phyloP scores from a whole-genome alignment of 257 asterid species.

The Capsicum rhomboideum region DNA sequence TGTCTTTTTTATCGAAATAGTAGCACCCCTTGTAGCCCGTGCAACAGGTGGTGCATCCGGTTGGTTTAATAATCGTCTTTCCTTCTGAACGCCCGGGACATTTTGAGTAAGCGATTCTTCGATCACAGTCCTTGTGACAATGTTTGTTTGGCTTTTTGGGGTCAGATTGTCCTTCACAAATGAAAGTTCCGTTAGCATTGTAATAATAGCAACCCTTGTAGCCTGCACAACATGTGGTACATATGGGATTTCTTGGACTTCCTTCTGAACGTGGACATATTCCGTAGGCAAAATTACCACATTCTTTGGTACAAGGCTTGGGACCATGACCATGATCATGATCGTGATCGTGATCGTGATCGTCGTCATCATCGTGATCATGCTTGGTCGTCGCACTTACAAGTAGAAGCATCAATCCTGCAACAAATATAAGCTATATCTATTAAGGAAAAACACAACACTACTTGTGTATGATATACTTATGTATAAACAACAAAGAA shows the following conservation, averaged over 20 bases:
- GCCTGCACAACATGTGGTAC: neutral
- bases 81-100: neutral
- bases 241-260: neutral
- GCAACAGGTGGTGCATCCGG: neutral
- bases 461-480: neutral
- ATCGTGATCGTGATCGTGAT: too few relatives aligned
- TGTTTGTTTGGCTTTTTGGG: neutral
- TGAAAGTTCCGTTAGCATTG: neutral
- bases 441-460: too few relatives aligned
- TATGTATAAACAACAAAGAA: neutral
- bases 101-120: neutral
- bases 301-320: neutral
- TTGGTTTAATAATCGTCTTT: neutral
- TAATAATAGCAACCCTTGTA: neutral
- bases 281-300: neutral
- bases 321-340: too few relatives aligned
- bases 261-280: neutral
- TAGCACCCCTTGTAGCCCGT: neutral
- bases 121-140: neutral
- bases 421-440: neutral
- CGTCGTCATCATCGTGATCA: too few relatives aligned
- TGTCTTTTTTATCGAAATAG: neutral
- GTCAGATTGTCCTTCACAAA: neutral
- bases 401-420: neutral
- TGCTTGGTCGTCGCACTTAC: neutral